A percentile compares a stretch with the other conserved stretches of the same genome.
Conservation (phyloP, 2,329 filamentous ascomycete genomes). For the Fusarium tanahbumbuense region DNA sequence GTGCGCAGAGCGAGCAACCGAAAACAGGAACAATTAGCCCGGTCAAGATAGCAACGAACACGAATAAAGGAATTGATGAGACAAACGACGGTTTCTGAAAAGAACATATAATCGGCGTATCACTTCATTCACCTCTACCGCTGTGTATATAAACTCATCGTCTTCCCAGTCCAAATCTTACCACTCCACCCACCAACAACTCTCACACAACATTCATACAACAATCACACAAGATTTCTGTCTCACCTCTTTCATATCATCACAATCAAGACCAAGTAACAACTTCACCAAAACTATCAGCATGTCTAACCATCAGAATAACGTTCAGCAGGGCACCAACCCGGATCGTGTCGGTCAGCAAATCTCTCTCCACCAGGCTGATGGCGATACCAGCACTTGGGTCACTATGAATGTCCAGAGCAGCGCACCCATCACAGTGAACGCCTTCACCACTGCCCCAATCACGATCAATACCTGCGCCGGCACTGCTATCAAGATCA, state of each 20-base stretch:
- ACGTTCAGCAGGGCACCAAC: background rate
- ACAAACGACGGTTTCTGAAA: background rate
- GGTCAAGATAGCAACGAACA: background rate
- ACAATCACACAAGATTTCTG: background rate
- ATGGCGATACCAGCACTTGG: background rate
- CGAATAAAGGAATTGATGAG: fast-evolving
- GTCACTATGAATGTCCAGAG: background rate
- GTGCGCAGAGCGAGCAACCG: background rate
- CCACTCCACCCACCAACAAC: background rate
- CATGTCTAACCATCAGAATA: background rate
- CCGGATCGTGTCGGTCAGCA: background rate
- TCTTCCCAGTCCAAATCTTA: background rate
- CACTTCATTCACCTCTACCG: too few species aligned
- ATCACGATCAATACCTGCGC: background rate
- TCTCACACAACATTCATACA: background rate
- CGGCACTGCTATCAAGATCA: background rate
- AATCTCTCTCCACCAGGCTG: background rate
- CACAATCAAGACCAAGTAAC: background rate
- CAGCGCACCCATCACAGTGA: background rate
- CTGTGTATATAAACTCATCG: background rate
- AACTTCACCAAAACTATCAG: background rate
- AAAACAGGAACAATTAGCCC: background rate
- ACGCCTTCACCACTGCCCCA: background rate
- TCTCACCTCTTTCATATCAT: background rate
- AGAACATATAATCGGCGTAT: background rate